Percentiles rank a stretch among this genome's conserved stretches.
These are phyloP conservation scores for Globisporangium okanoganense DNA, from an alignment of 352 stramenopile genomes.

Conservation along the genomic window DNA sequence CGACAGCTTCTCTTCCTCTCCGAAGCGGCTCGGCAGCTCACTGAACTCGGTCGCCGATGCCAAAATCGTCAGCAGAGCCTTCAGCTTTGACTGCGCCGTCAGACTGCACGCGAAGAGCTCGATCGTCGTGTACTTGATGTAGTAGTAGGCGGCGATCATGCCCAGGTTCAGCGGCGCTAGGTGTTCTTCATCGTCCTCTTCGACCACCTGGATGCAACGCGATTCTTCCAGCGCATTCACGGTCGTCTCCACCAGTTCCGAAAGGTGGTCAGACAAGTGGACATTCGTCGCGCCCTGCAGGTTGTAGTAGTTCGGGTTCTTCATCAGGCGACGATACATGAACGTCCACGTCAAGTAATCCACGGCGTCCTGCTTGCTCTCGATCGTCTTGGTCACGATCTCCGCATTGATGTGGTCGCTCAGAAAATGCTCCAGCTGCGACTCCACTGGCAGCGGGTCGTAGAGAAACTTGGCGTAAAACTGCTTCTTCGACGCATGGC, in stretches of 20 bases:
- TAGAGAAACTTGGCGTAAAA: slow-evolving; percentile 99
- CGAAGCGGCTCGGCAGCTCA: slow-evolving; percentile 89
- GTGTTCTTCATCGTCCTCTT: slow-evolving; percentile 90
- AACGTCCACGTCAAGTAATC: slow-evolving; percentile 99
- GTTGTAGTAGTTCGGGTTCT: slow-evolving; percentile 99
- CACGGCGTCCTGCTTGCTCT: slow-evolving; percentile 98
- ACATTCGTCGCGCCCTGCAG: slow-evolving; percentile 89
- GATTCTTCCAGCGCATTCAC: slow-evolving; percentile 96
- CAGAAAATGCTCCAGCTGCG: slow-evolving; percentile 97
- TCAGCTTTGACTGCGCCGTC: slow-evolving; percentile 96
- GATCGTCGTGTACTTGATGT: slow-evolving; percentile 99
- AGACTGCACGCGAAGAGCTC: slow-evolving; percentile 98
- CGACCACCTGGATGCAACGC: slow-evolving; percentile 94
- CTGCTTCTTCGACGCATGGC: slow-evolving; percentile 97
- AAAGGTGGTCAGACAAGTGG: slow-evolving; percentile 98
- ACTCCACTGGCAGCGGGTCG: slow-evolving; percentile 99
- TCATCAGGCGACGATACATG: slow-evolving; percentile 97
- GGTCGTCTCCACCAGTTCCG: slow-evolving; percentile 97
- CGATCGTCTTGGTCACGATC: slow-evolving; percentile 98
- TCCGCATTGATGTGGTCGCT: slow-evolving; percentile 99
- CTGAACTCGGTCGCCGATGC: slow-evolving; percentile 95
- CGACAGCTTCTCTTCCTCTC: slow-evolving; percentile 94
- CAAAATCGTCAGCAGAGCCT: slow-evolving; percentile 96
- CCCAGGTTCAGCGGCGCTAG: slow-evolving; percentile 97
- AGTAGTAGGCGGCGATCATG: slow-evolving; percentile 99